Conservation (phyloP, 495 filamentous ascomycete species). For the Tuber brumale region DNA sequence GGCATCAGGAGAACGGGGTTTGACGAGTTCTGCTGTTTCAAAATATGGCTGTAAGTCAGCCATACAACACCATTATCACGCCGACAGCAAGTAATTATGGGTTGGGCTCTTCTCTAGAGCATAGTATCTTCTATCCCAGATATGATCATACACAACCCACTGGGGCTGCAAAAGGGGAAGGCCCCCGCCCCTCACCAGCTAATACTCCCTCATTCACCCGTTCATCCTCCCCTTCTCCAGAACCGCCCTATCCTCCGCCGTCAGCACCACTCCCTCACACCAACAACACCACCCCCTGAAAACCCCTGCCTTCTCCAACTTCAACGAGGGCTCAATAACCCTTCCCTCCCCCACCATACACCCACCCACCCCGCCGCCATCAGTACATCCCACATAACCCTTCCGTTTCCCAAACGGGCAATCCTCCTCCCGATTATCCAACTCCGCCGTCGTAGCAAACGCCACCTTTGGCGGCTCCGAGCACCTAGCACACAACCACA, state of each 20-base stretch:
- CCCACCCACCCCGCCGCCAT: neutral
- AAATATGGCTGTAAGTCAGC: neutral
- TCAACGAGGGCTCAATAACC: neutral
- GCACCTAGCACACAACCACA: conserved; percentile 9
- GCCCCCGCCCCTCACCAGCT: neutral
- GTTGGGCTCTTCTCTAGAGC: neutral
- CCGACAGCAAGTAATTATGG: neutral
- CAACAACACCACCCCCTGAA: conserved; percentile 30
- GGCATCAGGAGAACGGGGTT: neutral
- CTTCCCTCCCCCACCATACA: neutral
- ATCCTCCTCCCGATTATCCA: neutral
- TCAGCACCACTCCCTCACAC: conserved; percentile 28
- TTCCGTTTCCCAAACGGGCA: conserved; percentile 11
- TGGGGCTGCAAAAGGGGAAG: neutral
- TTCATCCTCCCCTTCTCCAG: neutral
- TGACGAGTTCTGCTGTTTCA: neutral
- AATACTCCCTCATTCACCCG: neutral
- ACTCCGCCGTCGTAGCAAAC: neutral
- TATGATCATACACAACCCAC: neutral
- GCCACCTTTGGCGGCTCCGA: neutral
- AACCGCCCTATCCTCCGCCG: conserved; percentile 17
- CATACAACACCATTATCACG: neutral
- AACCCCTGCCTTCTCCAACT: neutral
- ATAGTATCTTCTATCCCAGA: neutral
- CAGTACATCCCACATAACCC: conserved; percentile 6